These are phyloP conservation scores for Pycnococcus provasolii DNA, from an alignment of 139 green algal genomes.

Conservation along the genomic window DNA sequence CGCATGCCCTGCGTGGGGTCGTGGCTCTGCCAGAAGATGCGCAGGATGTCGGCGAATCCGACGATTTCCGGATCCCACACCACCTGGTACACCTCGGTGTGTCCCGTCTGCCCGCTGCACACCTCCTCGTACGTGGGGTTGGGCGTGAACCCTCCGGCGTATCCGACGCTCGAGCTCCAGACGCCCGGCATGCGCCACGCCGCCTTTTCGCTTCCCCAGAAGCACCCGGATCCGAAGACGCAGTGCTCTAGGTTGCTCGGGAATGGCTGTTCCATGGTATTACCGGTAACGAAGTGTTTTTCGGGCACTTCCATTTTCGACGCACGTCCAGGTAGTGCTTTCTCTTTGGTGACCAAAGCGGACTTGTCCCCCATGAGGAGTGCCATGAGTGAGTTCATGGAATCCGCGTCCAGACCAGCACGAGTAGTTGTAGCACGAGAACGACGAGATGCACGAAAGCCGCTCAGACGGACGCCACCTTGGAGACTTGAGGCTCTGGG, in stretches of 20 bases:
- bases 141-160: conserved; percentile 21
- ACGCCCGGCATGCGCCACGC: conserved; percentile 31
- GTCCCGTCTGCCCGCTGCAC: conserved; percentile 28
- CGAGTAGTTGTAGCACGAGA: no score
- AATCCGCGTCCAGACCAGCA: no score
- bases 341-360: neutral
- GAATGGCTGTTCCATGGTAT: conserved; percentile 3
- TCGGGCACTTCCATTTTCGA: conserved; percentile 4
- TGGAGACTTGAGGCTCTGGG: no score
- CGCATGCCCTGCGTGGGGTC: conserved; percentile 31
- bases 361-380: conserved; percentile 8
- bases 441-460: no score
- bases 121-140: conserved; percentile 36
- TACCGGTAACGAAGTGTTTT: conserved; percentile 14
- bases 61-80: conserved; percentile 30
- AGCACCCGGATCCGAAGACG: conserved; percentile 31
- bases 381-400: conserved; percentile 4
- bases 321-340: neutral
- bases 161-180: conserved; percentile 25
- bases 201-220: conserved; percentile 35
- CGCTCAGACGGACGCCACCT: no score
- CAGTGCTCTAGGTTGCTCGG: conserved; percentile 8
- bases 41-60: conserved; percentile 28
- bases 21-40: conserved; percentile 24
- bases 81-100: conserved; percentile 30